Conservation (phyloP, 768 basidiomycete species). For the Kwoniella sp. region DNA sequence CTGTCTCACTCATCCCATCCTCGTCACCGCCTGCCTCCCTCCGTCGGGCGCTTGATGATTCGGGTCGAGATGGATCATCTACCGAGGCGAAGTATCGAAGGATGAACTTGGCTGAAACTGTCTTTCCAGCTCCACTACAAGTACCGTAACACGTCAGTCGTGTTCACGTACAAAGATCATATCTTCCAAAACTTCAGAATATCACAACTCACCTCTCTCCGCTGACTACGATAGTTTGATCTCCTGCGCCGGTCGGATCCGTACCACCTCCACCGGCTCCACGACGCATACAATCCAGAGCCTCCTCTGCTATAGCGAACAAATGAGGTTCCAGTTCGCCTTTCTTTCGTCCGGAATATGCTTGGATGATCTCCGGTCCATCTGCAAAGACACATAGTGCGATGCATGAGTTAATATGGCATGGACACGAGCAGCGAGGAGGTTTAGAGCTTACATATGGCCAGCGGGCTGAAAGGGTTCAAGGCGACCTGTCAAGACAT, state of each 20-base stretch:
- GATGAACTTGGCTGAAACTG: conserved; percentile 98
- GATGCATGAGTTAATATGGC: neutral
- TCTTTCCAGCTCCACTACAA: conserved; percentile 93
- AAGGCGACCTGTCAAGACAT: conserved; percentile 68
- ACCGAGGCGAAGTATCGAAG: conserved; percentile 99
- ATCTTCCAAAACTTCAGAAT: too few relatives aligned
- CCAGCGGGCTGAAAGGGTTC: conserved; percentile 97
- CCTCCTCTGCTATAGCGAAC: conserved; percentile 99
- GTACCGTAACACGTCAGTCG: neutral
- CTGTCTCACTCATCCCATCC: conserved; percentile 75
- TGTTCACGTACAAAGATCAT: too few relatives aligned
- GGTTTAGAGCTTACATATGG: conserved; percentile 62
- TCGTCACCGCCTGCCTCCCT: conserved; percentile 43
- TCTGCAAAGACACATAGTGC: conserved; percentile 54
- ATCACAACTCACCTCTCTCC: conserved; percentile 87
- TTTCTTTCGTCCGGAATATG: conserved; percentile 85
- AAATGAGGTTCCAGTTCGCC: conserved; percentile 97
- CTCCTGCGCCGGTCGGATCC: conserved; percentile 68
- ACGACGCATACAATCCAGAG: conserved; percentile 93
- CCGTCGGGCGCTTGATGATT: conserved; percentile 76
- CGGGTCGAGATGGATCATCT: conserved; percentile 72
- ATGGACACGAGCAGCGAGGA: neutral
- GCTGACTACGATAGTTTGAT: conserved; percentile 98
- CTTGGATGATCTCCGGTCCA: conserved; percentile 94
- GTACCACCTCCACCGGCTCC: conserved; percentile 52